phyloP scores from a whole-genome alignment of 1,284 basidiomycete species.

The Pholiota adiposa region DNA sequence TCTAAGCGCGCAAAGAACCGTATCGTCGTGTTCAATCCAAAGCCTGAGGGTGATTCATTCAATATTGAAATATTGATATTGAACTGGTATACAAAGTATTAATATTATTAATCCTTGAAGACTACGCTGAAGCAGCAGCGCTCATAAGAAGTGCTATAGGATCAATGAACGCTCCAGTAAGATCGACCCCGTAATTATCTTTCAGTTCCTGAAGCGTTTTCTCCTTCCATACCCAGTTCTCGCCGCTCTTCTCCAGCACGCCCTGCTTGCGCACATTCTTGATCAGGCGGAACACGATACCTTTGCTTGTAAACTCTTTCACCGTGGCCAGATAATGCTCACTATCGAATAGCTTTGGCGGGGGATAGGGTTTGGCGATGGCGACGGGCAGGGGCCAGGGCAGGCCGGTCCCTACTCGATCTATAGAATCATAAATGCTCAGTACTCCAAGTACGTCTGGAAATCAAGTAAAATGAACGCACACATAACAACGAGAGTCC shows the following conservation, averaged over 20 bases:
- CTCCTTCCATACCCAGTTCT: constrained; percentile 2
- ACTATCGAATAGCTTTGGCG: not conserved
- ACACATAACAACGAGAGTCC: not conserved
- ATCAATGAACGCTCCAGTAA: not conserved
- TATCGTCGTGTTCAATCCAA: too few species aligned
- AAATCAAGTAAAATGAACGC: not conserved
- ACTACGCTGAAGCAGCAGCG: too few species aligned
- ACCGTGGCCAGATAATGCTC: not conserved
- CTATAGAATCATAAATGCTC: not conserved
- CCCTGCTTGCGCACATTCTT: constrained; percentile 2
- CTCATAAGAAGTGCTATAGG: not conserved
- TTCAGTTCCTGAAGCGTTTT: not conserved
- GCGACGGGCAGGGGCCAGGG: not conserved
- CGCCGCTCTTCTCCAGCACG: constrained; percentile 2
- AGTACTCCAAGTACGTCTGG: not conserved
- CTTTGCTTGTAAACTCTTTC: constrained; percentile 2
- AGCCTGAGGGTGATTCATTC: too few species aligned
- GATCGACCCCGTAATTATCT: not conserved
- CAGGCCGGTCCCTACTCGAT: not conserved
- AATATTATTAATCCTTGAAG: not conserved
- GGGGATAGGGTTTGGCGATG: not conserved
- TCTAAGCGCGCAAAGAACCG: too few species aligned
- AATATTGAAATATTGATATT: too few species aligned
- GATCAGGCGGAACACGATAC: not conserved
- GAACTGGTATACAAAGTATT: too few species aligned